phyloP scores from a whole-genome alignment of 805 yeast species.

The Kockiozyma suomiensis region DNA sequence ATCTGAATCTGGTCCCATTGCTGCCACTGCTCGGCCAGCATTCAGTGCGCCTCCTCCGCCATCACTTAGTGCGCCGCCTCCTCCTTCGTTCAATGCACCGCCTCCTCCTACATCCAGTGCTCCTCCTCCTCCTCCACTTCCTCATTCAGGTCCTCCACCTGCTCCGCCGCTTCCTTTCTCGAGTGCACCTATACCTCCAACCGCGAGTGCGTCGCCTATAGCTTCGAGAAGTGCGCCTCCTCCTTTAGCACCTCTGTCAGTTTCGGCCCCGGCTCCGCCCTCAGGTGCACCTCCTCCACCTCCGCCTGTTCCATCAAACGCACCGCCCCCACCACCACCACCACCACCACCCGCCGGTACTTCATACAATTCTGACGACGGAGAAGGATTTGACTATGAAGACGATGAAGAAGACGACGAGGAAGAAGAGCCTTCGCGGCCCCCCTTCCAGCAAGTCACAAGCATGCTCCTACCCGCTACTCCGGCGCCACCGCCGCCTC shows the following conservation, averaged over 20 bases:
- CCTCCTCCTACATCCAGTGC: neutral
- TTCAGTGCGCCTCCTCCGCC: constrained; percentile 16
- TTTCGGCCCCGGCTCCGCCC: constrained; percentile 22
- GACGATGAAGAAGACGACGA: constrained; percentile 4
- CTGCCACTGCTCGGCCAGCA: neutral
- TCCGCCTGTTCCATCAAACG: constrained; percentile 2
- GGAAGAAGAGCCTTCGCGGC: neutral
- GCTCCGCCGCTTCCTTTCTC: constrained; percentile 39
- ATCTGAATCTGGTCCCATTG: neutral
- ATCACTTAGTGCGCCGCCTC: constrained; percentile 3
- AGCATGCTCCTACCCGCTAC: constrained; percentile 18
- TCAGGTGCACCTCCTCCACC: constrained; percentile 35
- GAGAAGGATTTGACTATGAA: constrained; percentile 7
- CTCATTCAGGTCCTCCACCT: constrained; percentile 18
- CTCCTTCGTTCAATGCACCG: neutral
- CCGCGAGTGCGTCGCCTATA: neutral
- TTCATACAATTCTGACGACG: constrained; percentile 14
- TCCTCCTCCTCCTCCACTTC: constrained; percentile 1
- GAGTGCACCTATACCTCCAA: constrained; percentile 5
- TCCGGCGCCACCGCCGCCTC: constrained; percentile 34
- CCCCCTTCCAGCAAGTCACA: constrained; percentile 3
- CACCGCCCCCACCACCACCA: constrained; percentile 34
- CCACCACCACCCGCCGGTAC: constrained; percentile 30
- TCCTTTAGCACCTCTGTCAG: constrained; percentile 4
- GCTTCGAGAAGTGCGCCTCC: constrained; percentile 34